Base-by-base conservation (phyloP, 1,284 basidiomycete genomes). In the Irpex sp. region DNA sequence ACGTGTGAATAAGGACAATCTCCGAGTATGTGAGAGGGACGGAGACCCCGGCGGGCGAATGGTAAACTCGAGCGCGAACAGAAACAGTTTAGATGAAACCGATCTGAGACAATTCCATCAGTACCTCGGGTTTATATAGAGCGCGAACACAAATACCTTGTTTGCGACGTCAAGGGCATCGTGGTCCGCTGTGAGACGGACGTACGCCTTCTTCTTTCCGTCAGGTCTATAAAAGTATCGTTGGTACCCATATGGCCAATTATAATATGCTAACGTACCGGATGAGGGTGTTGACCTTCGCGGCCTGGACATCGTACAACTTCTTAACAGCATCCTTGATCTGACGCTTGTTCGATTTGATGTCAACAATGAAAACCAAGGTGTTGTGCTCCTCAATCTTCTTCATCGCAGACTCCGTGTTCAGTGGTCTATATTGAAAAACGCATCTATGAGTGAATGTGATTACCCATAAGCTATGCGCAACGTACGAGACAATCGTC, bases 371-470 rank as follows among this genome's bases (percentile, higher is more conserved):
- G 85, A 98, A 98, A 67, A 98, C 96, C 65, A 99, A 88, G 54
- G 97, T 98, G 85, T 99, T 99, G 85, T 98, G 91, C 81, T 98
- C 97, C 85, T 99, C 97, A 70, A 99, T 98, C 89, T 99, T 98
- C 86, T 94, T 94, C 92, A 94, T 94, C 65, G 92, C 93, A 11
- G 87, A 89, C 76, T 94, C 91, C 3, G 91, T 93, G 84, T 91
- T 93, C 75, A 93, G 74, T 21, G 91, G 91, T 62, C 88, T 90
- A 60, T 51, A 51, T 3, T 38, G n/a, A 52, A 54, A 52, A 21
- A 6, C 1, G n/a, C 11, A 49, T 4, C 37, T 15, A 19, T 44
- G 17, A 61, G 44, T 11, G 44, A 8, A 2, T n/a, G 2, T 36
- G 56, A 21, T 57, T 36, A 36, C 4, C 34, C 21, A 52, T 52